Evolutionary conservation across 2,329 filamentous ascomycete genomes (phyloP).

Genomic region (Fusarium proliferatum): DNA sequence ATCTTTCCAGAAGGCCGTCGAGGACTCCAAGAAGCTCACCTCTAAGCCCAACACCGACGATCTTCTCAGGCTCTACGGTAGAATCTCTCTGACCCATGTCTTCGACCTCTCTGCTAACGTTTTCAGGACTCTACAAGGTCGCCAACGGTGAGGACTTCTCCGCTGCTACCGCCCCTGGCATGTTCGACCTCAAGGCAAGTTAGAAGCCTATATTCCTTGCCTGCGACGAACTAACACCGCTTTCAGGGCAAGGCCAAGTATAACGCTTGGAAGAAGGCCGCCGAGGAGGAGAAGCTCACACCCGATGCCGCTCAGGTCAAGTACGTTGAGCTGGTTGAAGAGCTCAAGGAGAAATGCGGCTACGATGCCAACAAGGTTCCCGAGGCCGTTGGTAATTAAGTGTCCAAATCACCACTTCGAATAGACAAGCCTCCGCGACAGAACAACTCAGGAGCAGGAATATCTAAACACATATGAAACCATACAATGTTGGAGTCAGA

Average conservation of each 20-base stretch:
- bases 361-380: constrained; percentile 73
- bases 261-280: constrained; percentile 78
- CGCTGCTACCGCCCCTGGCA: constrained; percentile 69
- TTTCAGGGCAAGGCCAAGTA: constrained; percentile 82
- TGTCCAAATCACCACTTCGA: background rate
- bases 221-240: constrained; percentile 13
- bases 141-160: constrained; percentile 66
- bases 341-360: constrained; percentile 76
- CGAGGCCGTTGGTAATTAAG: constrained; percentile 61
- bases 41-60: constrained; percentile 72
- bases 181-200: constrained; percentile 75
- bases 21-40: constrained; percentile 75
- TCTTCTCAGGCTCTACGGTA: constrained; percentile 72
- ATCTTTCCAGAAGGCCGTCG: constrained; percentile 67
- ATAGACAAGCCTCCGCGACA: constrained; percentile 21
- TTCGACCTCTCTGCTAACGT: background rate
- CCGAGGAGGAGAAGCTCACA: constrained; percentile 69
- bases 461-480: constrained; percentile 10
- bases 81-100: constrained; percentile 33
- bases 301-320: constrained; percentile 76
- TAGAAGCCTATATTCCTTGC: background rate
- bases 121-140: constrained; percentile 68
- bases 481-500: constrained; percentile 24
- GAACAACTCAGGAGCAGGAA: constrained; percentile 30
- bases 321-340: constrained; percentile 80